Percentiles rank a stretch among this genome's conserved stretches.
phyloP scores from a whole-genome alignment of 495 filamentous ascomycete species.

The Filosporella fistucella region DNA sequence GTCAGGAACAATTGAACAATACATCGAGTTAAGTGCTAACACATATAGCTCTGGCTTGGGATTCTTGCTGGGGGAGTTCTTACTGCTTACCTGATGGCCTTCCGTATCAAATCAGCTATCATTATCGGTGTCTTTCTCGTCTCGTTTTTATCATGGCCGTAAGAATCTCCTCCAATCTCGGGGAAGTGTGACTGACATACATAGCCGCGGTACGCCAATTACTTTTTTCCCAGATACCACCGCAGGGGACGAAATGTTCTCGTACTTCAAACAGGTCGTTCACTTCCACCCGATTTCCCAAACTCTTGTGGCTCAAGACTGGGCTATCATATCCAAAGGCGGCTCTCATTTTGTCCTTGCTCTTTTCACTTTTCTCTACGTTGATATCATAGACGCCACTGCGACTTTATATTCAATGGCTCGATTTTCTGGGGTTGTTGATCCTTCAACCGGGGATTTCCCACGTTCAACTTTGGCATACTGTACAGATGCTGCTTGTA shows the following conservation, averaged over 20 bases:
- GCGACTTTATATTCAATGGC: conserved; percentile 78
- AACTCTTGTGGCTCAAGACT: conserved; percentile 60
- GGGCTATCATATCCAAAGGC: conserved; percentile 53
- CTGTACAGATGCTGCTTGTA: conserved; percentile 54
- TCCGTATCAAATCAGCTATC: conserved; percentile 72
- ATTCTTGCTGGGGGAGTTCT: conserved; percentile 75
- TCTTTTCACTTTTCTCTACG: conserved; percentile 81
- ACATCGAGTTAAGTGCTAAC: conserved; percentile 12
- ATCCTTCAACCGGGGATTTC: conserved; percentile 55
- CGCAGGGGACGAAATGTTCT: conserved; percentile 59
- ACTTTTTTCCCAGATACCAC: conserved; percentile 74
- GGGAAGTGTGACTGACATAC: conserved; percentile 2
- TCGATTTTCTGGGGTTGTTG: conserved; percentile 64
- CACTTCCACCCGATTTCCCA: conserved; percentile 72
- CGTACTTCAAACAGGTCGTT: conserved; percentile 76
- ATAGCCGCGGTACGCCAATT: conserved; percentile 58
- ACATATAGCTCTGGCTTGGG: conserved; percentile 64
- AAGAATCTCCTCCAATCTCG: conserved; percentile 17
- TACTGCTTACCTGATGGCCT: conserved; percentile 74
- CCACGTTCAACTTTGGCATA: conserved; percentile 69
- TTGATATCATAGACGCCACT: conserved; percentile 70
- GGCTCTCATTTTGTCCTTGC: conserved; percentile 64
- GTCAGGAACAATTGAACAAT: not conserved
- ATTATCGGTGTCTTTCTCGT: conserved; percentile 74
- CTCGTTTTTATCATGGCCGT: conserved; percentile 78